Evolutionary conservation across 129 eudicot species (phyloP), one percentile per base, ranked within the genome.

Genomic region (Logfia minima): DNA sequence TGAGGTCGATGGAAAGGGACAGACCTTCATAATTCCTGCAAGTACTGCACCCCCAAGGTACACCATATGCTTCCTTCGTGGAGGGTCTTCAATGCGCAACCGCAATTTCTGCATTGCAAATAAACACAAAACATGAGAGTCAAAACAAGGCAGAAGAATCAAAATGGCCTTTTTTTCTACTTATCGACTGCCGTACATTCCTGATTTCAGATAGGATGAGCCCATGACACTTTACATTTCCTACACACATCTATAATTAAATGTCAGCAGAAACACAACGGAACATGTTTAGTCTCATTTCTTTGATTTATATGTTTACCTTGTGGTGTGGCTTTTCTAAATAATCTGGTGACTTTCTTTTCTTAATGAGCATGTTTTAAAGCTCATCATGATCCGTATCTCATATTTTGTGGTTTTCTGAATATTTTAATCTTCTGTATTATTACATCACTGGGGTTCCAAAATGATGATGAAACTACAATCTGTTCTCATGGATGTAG

Each of bases 11-110:
- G 70, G 45, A 68, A 77, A 48, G 77, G 56, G 66, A n/a, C 21
- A 53, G 43, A 94, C 97, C 97, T 91, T 94, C 98, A 94, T 94
- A 79, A 91, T 91, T 83, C 98, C 98, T 28, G 97, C 98, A 79
- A 93, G 98, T 83, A 91, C 97, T 70, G 98, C 98, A 72, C 98
- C 98, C 55, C 97, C 97, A 68, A 94, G 97, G 84, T 94, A 94
- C 83, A 94, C 98, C 98, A 94, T 94, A 77, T 94, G 98, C 83
- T 94, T 94, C 83, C 98, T 94, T 66, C 98, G 86, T 22, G 98
- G 98, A 9, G 98, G 98, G 84, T 94, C 98, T 76, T 94, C 98
- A 83, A 94, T 94, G 60, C 97, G 88, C 80, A 91, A 80, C 71
- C 98, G 84, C 71, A 94, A 78, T 86, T 94, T 94, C 97, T 94